A percentile compares a stretch with the other conserved stretches of the same genome.
Conservation (phyloP, 257 asterid species). For the Sherardia arvensis region DNA sequence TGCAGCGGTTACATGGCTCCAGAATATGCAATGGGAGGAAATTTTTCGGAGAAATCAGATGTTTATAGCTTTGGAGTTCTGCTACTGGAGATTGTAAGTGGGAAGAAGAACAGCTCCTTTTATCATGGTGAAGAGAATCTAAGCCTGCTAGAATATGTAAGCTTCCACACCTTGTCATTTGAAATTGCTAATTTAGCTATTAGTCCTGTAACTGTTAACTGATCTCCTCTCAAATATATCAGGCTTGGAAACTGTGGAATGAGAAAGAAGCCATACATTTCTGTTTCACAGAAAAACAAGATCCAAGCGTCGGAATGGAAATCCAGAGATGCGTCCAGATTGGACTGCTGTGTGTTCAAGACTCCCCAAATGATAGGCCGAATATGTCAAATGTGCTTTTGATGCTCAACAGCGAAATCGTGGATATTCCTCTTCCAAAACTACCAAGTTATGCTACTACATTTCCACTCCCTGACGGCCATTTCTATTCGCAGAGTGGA, state of each 20-base stretch:
- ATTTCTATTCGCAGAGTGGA: neutral
- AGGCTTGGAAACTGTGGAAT: neutral
- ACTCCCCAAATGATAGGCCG: neutral
- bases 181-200: neutral
- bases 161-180: neutral
- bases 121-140: neutral
- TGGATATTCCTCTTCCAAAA: neutral
- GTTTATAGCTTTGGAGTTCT: neutral
- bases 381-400: neutral
- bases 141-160: neutral
- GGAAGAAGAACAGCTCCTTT: neutral
- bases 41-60: neutral
- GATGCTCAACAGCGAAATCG: neutral
- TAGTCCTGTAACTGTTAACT: neutral
- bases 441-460: neutral
- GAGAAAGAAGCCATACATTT: neutral
- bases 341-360: neutral
- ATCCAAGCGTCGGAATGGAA: neutral
- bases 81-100: neutral
- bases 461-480: neutral
- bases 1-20: conserved; percentile 4
- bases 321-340: neutral
- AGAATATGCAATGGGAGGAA: neutral
- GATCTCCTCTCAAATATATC: neutral
- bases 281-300: neutral